phyloP scores from a whole-genome alignment of 2,329 filamentous ascomycete species.

The Madurella mycetomatis region DNA sequence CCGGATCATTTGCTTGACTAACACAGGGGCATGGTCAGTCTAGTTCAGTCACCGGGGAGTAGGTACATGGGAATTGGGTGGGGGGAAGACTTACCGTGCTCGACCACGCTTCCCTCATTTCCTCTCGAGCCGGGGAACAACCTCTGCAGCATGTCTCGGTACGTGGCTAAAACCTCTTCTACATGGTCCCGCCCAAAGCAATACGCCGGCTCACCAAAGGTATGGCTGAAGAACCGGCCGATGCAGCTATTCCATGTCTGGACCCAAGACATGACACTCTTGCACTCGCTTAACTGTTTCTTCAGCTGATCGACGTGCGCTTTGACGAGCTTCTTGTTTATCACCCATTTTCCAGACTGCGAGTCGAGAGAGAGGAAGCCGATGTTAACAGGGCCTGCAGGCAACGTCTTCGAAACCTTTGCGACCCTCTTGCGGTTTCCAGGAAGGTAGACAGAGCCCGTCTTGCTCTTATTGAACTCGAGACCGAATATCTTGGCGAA shows the following conservation, averaged over 20 bases:
- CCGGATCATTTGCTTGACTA: constrained; percentile 30
- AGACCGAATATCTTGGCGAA: constrained; percentile 41
- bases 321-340: constrained; percentile 50
- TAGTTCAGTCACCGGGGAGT: not conserved
- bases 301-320: constrained; percentile 51
- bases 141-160: constrained; percentile 37
- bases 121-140: constrained; percentile 32
- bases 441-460: constrained; percentile 36
- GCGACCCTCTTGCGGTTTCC: constrained; percentile 22
- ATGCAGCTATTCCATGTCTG: constrained; percentile 45
- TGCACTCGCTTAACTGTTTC: constrained; percentile 50
- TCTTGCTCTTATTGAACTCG: constrained; percentile 39
- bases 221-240: constrained; percentile 42
- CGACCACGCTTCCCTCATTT: constrained; percentile 26
- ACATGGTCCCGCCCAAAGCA: constrained; percentile 44
- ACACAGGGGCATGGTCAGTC: not conserved
- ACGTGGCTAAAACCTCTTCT: constrained; percentile 39
- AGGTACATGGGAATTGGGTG: too few relatives aligned
- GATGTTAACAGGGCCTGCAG: constrained; percentile 49
- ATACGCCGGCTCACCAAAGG: constrained; percentile 42
- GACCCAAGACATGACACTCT: constrained; percentile 40
- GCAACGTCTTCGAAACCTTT: constrained; percentile 35
- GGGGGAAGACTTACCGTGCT: constrained; percentile 24
- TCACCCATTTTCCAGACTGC: constrained; percentile 44
- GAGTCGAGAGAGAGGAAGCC: constrained; percentile 51